These are phyloP conservation scores for Trichocladium antarcticum DNA, from an alignment of 495 filamentous ascomycete species.

Conservation along the genomic window DNA sequence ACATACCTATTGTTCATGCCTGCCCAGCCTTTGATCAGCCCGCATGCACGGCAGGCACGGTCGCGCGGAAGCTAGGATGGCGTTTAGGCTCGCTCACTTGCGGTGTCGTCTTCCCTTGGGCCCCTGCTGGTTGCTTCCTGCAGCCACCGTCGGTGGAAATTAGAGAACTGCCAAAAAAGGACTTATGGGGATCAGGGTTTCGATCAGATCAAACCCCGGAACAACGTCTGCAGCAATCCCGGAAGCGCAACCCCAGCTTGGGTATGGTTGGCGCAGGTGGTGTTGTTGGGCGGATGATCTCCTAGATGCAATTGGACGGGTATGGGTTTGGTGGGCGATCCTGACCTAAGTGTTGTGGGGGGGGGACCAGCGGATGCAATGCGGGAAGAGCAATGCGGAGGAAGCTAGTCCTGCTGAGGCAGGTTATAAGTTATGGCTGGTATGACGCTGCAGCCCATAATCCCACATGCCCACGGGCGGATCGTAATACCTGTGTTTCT, in stretches of 20 bases:
- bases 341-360: background rate
- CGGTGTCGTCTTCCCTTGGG: too few relatives aligned
- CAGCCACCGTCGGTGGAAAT: background rate
- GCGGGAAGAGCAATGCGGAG: slow-evolving; percentile 10
- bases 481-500: slow-evolving; percentile 12
- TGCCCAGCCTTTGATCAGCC: background rate
- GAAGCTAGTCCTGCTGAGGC: slow-evolving; percentile 13
- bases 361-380: slow-evolving; percentile 6
- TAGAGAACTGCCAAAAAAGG: background rate
- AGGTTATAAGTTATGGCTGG: slow-evolving; percentile 17
- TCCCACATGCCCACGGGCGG: slow-evolving; percentile 7
- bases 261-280: background rate
- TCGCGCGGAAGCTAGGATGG: too few relatives aligned
- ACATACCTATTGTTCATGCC: slow-evolving; percentile 9
- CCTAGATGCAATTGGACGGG: slow-evolving; percentile 8
- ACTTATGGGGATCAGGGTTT: too few relatives aligned
- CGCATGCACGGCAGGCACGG: too few relatives aligned
- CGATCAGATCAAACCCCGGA: background rate
- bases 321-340: background rate
- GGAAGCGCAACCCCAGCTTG: background rate
- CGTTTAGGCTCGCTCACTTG: background rate
- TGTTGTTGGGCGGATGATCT: slow-evolving; percentile 5
- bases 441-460: slow-evolving; percentile 9
- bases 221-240: background rate
- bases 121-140: background rate